phyloP scores from a whole-genome alignment of 495 filamentous ascomycete species.

The Bathelium albidoporum region DNA sequence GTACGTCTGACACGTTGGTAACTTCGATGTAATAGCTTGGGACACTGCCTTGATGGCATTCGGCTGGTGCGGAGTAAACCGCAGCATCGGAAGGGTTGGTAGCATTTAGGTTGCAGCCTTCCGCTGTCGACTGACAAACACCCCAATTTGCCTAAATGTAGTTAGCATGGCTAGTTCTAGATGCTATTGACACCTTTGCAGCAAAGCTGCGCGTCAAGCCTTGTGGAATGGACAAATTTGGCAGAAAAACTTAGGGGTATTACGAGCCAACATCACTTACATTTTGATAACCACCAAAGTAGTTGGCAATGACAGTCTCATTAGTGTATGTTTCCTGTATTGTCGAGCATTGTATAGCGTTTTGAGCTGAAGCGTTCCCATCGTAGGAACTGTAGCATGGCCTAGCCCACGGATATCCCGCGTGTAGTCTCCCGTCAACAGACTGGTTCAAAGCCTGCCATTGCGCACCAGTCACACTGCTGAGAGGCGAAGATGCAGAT shows the following conservation, averaged over 20 bases:
- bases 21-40: constrained; percentile 12
- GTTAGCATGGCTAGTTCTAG: not conserved
- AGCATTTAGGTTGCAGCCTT: constrained; percentile 8
- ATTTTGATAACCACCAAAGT: constrained; percentile 9
- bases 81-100: constrained; percentile 5
- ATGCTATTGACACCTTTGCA: not conserved
- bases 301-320: constrained; percentile 5
- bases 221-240: not conserved
- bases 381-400: constrained; percentile 8
- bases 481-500: not conserved
- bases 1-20: constrained; percentile 8
- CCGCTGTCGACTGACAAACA: not conserved
- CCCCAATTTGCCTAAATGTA: not conserved
- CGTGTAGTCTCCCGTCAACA: constrained; percentile 3
- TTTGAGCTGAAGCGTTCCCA: not conserved
- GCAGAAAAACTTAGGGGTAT: no score
- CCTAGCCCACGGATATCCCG: constrained; percentile 9
- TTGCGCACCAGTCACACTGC: not conserved
- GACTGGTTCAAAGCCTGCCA: constrained; percentile 9
- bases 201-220: not conserved
- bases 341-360: constrained; percentile 4
- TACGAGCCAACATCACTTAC: not conserved
- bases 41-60: constrained; percentile 7
- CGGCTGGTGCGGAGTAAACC: constrained; percentile 4
- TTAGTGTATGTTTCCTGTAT: constrained; percentile 5